These are phyloP conservation scores for Hymenoscyphus scutula DNA, from an alignment of 2,329 filamentous ascomycete genomes.

Conservation along the genomic window DNA sequence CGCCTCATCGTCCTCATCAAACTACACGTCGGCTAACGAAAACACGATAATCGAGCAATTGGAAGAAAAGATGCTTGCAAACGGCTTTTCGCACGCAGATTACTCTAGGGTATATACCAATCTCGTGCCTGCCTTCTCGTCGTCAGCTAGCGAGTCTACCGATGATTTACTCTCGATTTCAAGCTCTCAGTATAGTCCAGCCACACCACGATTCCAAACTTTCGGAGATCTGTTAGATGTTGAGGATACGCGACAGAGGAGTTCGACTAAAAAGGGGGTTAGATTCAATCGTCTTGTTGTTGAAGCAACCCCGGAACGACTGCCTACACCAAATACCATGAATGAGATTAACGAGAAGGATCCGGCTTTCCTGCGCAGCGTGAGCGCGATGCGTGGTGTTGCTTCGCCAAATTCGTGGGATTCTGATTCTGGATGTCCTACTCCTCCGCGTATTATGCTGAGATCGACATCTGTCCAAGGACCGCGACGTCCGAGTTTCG, in stretches of 20 bases:
- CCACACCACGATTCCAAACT: constrained; percentile 2
- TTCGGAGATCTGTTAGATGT: background rate
- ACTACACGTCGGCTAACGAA: constrained; percentile 6
- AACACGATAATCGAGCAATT: background rate
- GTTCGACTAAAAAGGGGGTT: background rate
- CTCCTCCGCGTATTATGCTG: background rate
- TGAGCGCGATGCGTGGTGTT: constrained; percentile 14
- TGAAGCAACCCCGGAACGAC: background rate
- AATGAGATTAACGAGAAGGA: constrained; percentile 23
- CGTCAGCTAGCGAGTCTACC: background rate
- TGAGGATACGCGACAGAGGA: background rate
- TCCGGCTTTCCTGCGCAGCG: constrained; percentile 20
- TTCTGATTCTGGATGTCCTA: background rate
- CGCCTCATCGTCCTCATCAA: constrained; percentile 1
- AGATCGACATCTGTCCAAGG: constrained; percentile 9
- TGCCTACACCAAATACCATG: constrained; percentile 15
- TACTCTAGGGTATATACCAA: background rate
- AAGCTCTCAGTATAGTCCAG: constrained; percentile 2
- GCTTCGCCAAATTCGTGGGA: background rate
- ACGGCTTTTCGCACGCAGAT: background rate
- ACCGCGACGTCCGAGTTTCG: background rate
- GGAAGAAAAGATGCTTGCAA: background rate
- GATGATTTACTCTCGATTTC: background rate
- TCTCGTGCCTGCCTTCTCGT: background rate
- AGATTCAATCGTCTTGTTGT: constrained; percentile 1